These are phyloP conservation scores for Beauveria brongniartii DNA, from an alignment of 2,329 filamentous ascomycete genomes.

Conservation along the genomic window DNA sequence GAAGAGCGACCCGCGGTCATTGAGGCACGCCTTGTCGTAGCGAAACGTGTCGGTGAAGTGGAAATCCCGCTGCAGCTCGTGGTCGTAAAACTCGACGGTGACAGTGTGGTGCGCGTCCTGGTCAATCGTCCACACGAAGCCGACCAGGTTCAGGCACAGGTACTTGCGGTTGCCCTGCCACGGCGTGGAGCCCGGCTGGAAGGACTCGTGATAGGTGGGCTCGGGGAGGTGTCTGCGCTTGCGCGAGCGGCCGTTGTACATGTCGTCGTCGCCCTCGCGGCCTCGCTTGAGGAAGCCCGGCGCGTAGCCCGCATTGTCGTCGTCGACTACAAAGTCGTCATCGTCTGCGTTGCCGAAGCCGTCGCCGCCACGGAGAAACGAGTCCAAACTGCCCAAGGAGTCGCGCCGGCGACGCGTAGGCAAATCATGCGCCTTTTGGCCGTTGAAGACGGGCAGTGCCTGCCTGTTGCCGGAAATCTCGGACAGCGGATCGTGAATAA, in stretches of 20 bases:
- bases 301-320: constrained; percentile 88
- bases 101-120: constrained; percentile 91
- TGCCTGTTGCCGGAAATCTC: constrained; percentile 61
- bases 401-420: constrained; percentile 47
- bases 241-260: constrained; percentile 31
- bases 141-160: constrained; percentile 84
- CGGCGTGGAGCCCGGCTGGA: constrained; percentile 90
- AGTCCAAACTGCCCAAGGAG: constrained; percentile 72
- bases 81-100: constrained; percentile 95
- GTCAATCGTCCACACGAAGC: constrained; percentile 94
- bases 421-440: constrained; percentile 38
- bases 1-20: constrained; percentile 78
- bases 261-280: constrained; percentile 43
- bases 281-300: constrained; percentile 45
- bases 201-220: constrained; percentile 70
- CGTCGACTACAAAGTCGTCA: constrained; percentile 86
- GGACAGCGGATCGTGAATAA: constrained; percentile 70
- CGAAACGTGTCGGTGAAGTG: constrained; percentile 95
- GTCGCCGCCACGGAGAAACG: constrained; percentile 51
- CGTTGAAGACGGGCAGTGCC: constrained; percentile 42
- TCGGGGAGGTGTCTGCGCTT: constrained; percentile 44
- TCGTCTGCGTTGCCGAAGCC: constrained; percentile 30
- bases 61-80: constrained; percentile 84
- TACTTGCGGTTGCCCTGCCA: constrained; percentile 95
- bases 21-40: constrained; percentile 92